Evolutionary conservation across 2,329 filamentous ascomycete genomes (phyloP).

Genomic region (Dactylonectria estremocensis): DNA sequence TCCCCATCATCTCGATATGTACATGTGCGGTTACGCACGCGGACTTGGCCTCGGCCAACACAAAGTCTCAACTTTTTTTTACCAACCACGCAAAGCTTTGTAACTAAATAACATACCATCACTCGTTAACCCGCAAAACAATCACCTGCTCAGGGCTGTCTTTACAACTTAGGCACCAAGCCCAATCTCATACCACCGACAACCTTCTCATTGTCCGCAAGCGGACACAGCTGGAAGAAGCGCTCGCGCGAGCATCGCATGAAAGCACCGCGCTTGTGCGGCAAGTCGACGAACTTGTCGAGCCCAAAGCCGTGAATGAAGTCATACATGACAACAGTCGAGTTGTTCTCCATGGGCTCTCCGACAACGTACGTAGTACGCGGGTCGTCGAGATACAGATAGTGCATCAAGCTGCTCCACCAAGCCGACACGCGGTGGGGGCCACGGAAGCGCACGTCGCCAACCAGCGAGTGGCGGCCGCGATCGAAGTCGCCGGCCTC

Average conservation of each 20-base stretch:
- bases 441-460: slow-evolving; percentile 72
- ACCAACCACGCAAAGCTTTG: neutral
- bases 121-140: neutral
- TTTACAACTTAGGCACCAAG: slow-evolving; percentile 68
- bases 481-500: slow-evolving; percentile 70
- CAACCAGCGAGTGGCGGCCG: slow-evolving; percentile 71
- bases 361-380: slow-evolving; percentile 72
- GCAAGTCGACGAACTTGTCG: slow-evolving; percentile 80
- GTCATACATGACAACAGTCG: slow-evolving; percentile 81
- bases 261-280: slow-evolving; percentile 79
- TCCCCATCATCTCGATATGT: neutral
- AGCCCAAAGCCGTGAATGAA: slow-evolving; percentile 81
- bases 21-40: neutral
- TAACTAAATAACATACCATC: slow-evolving; percentile 24
- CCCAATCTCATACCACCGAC: slow-evolving; percentile 69
- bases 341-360: slow-evolving; percentile 81
- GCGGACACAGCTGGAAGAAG: slow-evolving; percentile 78
- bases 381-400: slow-evolving; percentile 73
- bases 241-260: slow-evolving; percentile 76
- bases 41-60: neutral
- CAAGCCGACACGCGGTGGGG: slow-evolving; percentile 73
- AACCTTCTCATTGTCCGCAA: slow-evolving; percentile 70
- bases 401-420: slow-evolving; percentile 76
- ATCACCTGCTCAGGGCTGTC: too few relatives aligned
- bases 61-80: neutral